Base-by-base conservation (phyloP, 2,329 filamentous ascomycete genomes). In the Neospermospora avenae region DNA sequence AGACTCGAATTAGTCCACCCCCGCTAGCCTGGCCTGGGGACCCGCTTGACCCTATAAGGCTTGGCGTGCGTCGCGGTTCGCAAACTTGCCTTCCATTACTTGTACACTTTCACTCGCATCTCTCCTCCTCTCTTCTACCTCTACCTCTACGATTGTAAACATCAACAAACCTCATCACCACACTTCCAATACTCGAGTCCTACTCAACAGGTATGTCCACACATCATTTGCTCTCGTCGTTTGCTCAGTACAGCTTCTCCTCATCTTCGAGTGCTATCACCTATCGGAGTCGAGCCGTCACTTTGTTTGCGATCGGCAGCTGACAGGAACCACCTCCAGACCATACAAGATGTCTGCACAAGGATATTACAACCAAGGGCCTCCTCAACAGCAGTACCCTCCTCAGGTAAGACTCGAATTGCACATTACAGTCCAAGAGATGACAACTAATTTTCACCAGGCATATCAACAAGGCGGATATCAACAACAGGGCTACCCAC, bases 291-390 rank as follows among this genome's bases (percentile, higher is more conserved):
- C 44, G 39, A 22, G 22, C 22, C 25, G n/a, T 45, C 10, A 39
- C 31, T 5, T 13, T 34, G 22, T 31, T 55, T 31, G n/a, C 24
- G 35, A 24, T 34, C 22, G 34, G 25, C 42, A 55, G 42, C 58
- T 63, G 57, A 64, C 57, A 35, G 28, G 24, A 14, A 11, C 35
- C 22, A 11, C 35, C 48, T 22, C 2, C 42, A 63, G 46, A 49
- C 37, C 37, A n/a, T 39, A 58, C 57, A 61, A 51, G 16, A 60
- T 61, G 58, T 61, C 67, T 74, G 77, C 71, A 74, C 20, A 78
- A 79, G 67, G 73, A 69, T 58, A 76, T 71, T 63, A 75, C 70
- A 59, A 59, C 34, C 56, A 59, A 45, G 59, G 59, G 25, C 62
- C 60, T 20, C 65, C 65, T 37, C 68, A 65, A 14, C 53, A 56